phyloP scores from a whole-genome alignment of 192 early-diverging fungal genomes.

The Tieghemiomyces parasiticus region DNA sequence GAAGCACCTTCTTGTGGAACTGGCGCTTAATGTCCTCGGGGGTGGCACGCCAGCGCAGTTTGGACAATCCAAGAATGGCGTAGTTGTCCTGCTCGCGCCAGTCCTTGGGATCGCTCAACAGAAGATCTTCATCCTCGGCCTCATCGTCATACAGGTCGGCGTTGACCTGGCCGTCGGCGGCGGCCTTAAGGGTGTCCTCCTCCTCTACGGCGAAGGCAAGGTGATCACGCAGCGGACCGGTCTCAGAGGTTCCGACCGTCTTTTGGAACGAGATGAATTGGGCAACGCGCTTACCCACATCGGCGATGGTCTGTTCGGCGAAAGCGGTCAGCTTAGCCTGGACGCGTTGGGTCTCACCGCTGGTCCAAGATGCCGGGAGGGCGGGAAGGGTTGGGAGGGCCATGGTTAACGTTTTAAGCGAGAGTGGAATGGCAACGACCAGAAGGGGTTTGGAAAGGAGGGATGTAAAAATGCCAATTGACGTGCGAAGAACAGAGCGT shows the following conservation, averaged over 20 bases:
- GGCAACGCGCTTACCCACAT: neutral
- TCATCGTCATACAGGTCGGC: conserved; percentile 68
- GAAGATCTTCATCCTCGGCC: conserved; percentile 55
- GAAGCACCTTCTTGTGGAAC: conserved; percentile 84
- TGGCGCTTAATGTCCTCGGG: conserved; percentile 86
- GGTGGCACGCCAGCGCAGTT: conserved; percentile 72
- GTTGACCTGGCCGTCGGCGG: neutral
- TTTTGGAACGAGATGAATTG: neutral
- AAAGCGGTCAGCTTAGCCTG: neutral
- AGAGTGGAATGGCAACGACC: too few species aligned
- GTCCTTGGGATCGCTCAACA: conserved; percentile 74
- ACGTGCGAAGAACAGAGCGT: too few species aligned
- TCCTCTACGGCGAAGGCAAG: neutral
- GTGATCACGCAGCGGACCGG: neutral
- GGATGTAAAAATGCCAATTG: too few species aligned
- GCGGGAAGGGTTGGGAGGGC: neutral
- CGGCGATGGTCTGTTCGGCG: conserved; percentile 2
- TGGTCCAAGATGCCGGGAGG: neutral
- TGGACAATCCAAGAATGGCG: conserved; percentile 82
- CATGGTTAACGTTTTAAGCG: neutral
- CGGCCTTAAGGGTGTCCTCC: neutral
- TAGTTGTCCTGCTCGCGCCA: conserved; percentile 99
- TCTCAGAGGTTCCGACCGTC: neutral
- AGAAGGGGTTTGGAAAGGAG: too few species aligned
- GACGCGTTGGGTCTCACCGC: neutral